Evolutionary conservation across 345 rosid genomes (phyloP).

Genomic region (Eucalyptus polyanthemos): DNA sequence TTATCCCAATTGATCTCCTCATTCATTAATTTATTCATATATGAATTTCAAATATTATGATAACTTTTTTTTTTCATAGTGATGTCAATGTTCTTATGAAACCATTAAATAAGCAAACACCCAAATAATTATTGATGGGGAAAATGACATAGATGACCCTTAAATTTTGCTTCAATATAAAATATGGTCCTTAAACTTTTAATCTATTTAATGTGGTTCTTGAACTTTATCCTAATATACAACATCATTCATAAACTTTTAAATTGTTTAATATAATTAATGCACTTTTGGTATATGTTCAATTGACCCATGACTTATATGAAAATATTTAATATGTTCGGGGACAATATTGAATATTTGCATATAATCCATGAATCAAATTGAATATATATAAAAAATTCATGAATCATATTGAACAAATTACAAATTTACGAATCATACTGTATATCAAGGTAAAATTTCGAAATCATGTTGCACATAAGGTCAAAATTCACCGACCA

Average conservation of each 20-base stretch:
- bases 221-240: rapidly evolving
- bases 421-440: rapidly evolving
- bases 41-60: neutral
- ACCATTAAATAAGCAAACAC: neutral
- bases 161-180: rapidly evolving
- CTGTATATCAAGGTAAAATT: rapidly evolving
- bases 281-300: rapidly evolving
- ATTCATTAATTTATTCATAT: neutral
- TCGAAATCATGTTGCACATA: rapidly evolving
- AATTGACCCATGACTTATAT: rapidly evolving
- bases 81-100: neutral
- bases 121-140: neutral
- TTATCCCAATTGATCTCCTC: neutral
- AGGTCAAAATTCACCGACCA: no score
- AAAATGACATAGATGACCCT: neutral
- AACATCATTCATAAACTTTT: rapidly evolving
- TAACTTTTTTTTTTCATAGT: neutral
- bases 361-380: rapidly evolving
- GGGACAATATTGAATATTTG: neutral
- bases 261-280: neutral
- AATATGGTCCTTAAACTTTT: rapidly evolving
- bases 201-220: rapidly evolving
- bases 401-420: rapidly evolving
- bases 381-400: neutral
- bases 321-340: rapidly evolving